Evolutionary conservation across 2,329 filamentous ascomycete species (phyloP).

Genomic region (Phialophora tarda): DNA sequence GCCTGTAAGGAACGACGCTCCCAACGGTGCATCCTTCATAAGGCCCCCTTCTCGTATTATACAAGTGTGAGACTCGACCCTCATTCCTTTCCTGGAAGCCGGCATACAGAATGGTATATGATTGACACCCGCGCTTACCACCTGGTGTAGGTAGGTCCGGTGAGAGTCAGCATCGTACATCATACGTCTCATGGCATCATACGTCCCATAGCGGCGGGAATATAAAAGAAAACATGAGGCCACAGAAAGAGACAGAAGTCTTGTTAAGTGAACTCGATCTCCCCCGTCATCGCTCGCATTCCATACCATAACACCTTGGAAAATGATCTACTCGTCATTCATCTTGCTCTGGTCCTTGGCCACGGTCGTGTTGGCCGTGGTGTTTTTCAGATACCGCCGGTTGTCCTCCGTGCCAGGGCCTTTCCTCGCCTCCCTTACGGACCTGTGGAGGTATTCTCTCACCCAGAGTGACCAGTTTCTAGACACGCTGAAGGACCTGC

Average conservation of each 20-base stretch:
- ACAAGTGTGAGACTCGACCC: neutral
- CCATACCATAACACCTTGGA: neutral
- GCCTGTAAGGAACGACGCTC: neutral
- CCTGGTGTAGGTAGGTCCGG: neutral
- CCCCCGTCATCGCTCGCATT: too few species aligned
- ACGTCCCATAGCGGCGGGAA: neutral
- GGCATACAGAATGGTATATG: neutral
- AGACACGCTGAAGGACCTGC: conserved; percentile 28
- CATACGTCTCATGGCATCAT: neutral
- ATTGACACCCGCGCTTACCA: neutral
- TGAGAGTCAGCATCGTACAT: neutral
- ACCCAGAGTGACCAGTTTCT: conserved; percentile 31
- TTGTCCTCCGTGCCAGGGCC: conserved; percentile 62
- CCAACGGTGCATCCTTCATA: neutral
- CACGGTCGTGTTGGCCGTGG: neutral
- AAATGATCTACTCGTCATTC: conserved; percentile 10
- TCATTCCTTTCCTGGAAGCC: neutral
- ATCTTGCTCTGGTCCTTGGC: conserved; percentile 5
- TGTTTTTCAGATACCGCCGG: conserved; percentile 13
- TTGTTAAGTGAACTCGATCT: neutral
- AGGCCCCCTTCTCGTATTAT: neutral
- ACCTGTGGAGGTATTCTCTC: conserved; percentile 70
- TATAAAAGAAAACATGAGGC: neutral
- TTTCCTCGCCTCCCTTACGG: conserved; percentile 68
- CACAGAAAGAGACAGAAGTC: neutral